Evolutionary conservation across 2,329 filamentous ascomycete genomes (phyloP), one percentile per base, ranked within the genome.

Genomic region (Colletotrichum neosansevieriae): DNA sequence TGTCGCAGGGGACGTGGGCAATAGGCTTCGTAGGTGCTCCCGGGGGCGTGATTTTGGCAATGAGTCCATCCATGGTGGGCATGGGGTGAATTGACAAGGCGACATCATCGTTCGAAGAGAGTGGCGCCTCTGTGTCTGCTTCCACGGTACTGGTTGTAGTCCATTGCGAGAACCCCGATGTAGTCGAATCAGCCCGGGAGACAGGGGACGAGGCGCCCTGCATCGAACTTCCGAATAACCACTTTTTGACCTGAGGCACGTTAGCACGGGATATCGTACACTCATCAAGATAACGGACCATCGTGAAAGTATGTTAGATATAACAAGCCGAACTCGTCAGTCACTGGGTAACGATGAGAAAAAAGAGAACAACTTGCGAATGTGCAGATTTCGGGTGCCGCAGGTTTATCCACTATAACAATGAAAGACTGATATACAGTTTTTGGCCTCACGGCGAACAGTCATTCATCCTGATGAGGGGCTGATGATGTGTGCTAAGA

Each of bases 1-100:
- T 85, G 69, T 90, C 88, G 73, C 85, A 88, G 2, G 86, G 83
- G 0, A 85, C 79, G 72, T 86, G 84, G 6, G 72, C 63, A 0
- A 78, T 69, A 0, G 71, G 21, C 2, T 72, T 17, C 0, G 45
- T 32, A 1, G 83, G 83, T 6, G 74, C 61, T 3, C 47, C 74
- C 0, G 85, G 86, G 0, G 85, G 83, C 4, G 80, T 74, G 11
- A 88, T 75, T 53, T 80, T 83, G 71, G 86, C 74, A 3, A 88
- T 59, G 1, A 87, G 72, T 1, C 81, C 82, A 10, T 83, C 76
- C 2, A 73, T 71, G 3, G 74, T 72, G 0, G 77, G 71, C 4
- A 85, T 65, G 0, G 82, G 78, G 57, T 85, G 80, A 6, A 86
- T 76, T 4, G 71, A 70, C 24, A 79, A 40, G 61, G 61, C 50